phyloP scores from a whole-genome alignment of 805 yeast genomes.

The Wickerhamomyces chaumierensis region DNA sequence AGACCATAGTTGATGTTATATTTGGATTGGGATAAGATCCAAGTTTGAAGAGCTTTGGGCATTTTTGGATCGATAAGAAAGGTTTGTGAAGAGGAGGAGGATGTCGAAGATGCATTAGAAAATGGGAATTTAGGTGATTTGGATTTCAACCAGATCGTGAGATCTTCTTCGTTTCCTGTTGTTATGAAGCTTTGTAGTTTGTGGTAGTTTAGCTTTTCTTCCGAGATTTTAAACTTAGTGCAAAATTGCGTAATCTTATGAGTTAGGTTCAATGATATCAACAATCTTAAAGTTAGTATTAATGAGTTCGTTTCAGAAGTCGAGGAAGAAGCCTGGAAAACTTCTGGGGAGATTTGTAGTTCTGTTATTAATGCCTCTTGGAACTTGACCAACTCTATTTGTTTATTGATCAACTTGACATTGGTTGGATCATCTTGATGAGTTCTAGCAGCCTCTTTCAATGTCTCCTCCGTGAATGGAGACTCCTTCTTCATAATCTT shows the following conservation, averaged over 20 bases:
- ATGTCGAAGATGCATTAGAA: too few species aligned
- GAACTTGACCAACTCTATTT: conserved; percentile 27
- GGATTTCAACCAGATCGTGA: not conserved
- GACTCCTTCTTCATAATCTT: conserved; percentile 19
- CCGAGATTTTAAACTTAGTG: conserved; percentile 1
- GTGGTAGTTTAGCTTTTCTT: not conserved
- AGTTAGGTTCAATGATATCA: conserved; percentile 37
- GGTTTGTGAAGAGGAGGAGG: not conserved
- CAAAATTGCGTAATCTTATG: conserved; percentile 27
- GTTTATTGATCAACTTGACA: conserved; percentile 30
- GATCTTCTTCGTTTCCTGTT: not conserved
- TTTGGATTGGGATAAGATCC: not conserved
- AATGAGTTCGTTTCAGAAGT: conserved; percentile 22
- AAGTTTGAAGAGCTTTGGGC: not conserved
- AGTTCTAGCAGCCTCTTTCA: conserved; percentile 15
- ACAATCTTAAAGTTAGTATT: conserved; percentile 34
- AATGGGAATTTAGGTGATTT: not conserved
- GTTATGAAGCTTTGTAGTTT: not conserved
- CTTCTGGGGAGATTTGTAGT: conserved; percentile 12
- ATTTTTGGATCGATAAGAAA: not conserved
- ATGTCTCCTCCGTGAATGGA: conserved; percentile 7
- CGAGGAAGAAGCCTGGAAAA: conserved; percentile 16
- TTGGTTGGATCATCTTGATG: conserved; percentile 23
- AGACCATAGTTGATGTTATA: not conserved
- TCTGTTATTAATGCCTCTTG: conserved; percentile 35